Evolutionary conservation across 768 basidiomycete species (phyloP).

Genomic region (Pisolithus orientalis): DNA sequence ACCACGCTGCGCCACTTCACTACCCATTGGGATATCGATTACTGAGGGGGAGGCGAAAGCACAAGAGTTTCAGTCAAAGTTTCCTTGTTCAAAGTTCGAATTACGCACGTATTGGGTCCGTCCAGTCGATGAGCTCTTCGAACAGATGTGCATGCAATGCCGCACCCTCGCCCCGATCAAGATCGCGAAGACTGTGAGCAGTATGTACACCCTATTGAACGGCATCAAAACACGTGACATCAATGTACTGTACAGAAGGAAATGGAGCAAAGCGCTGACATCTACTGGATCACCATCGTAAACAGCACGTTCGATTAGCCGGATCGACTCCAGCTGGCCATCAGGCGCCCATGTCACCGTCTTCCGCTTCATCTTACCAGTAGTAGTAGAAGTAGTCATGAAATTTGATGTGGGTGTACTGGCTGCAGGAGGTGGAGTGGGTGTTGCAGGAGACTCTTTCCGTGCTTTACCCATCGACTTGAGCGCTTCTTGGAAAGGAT

Average conservation of each 20-base stretch:
- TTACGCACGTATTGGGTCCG: slow-evolving; percentile 71
- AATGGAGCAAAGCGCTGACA: slow-evolving; percentile 57
- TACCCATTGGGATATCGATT: slow-evolving; percentile 55
- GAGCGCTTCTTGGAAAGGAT: slow-evolving; percentile 80
- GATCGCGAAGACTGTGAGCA: slow-evolving; percentile 69
- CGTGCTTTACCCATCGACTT: slow-evolving; percentile 64
- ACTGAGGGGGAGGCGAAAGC: slow-evolving; percentile 31
- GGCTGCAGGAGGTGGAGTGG: slow-evolving; percentile 45
- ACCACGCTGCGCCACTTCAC: slow-evolving; percentile 53
- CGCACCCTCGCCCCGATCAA: slow-evolving; percentile 84
- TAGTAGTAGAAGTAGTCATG: slow-evolving; percentile 26
- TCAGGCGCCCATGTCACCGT: slow-evolving; percentile 75
- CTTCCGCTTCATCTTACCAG: slow-evolving; percentile 63
- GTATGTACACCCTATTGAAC: slow-evolving; percentile 64
- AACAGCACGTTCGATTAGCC: slow-evolving; percentile 77
- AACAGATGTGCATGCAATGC: slow-evolving; percentile 78
- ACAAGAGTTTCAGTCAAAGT: slow-evolving; percentile 16
- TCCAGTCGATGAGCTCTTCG: slow-evolving; percentile 85
- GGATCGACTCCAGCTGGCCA: slow-evolving; percentile 64
- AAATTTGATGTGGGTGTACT: slow-evolving; percentile 27
- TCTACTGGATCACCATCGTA: slow-evolving; percentile 87
- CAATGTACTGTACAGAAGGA: slow-evolving; percentile 45
- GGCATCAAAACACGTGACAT: slow-evolving; percentile 32
- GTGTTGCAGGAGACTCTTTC: slow-evolving; percentile 54
- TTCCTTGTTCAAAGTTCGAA: slow-evolving; percentile 6